Evolutionary conservation across 2,329 filamentous ascomycete genomes (phyloP).

Genomic region (Cladobotryum protrusum): DNA sequence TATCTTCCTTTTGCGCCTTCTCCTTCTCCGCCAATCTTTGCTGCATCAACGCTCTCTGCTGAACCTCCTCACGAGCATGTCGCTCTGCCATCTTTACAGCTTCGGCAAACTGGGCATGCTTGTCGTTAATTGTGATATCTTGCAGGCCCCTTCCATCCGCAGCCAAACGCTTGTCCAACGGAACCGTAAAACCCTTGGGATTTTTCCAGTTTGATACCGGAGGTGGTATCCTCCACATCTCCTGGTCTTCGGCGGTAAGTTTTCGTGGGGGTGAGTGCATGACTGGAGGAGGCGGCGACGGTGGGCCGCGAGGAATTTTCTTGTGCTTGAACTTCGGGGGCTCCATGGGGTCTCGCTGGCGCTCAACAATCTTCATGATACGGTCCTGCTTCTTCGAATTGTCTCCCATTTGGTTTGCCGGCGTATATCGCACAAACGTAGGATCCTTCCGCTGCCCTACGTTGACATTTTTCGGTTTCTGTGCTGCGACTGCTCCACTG

Average conservation of each 20-base stretch:
- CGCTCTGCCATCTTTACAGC: slow-evolving; percentile 90
- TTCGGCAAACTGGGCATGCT: slow-evolving; percentile 94
- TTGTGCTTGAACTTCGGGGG: slow-evolving; percentile 99
- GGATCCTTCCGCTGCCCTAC: slow-evolving; percentile 73
- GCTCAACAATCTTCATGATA: slow-evolving; percentile 97
- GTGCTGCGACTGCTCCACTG: slow-evolving; percentile 77
- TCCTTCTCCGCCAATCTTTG: slow-evolving; percentile 95
- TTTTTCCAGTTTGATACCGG: slow-evolving; percentile 99
- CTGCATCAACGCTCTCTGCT: slow-evolving; percentile 89
- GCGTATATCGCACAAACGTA: slow-evolving; percentile 93
- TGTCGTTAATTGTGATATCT: slow-evolving; percentile 95
- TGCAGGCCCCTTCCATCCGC: slow-evolving; percentile 88
- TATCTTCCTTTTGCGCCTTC: slow-evolving; percentile 88
- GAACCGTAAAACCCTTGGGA: slow-evolving; percentile 94
- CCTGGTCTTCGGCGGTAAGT: slow-evolving; percentile 92
- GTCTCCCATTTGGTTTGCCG: slow-evolving; percentile 92
- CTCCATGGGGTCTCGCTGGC: slow-evolving; percentile 91
- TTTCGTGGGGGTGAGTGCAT: slow-evolving; percentile 94
- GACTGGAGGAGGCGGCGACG: slow-evolving; percentile 85
- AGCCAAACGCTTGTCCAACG: slow-evolving; percentile 88
- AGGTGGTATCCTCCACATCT: slow-evolving; percentile 84
- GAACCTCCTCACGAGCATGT: slow-evolving; percentile 91
- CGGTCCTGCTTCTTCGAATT: slow-evolving; percentile 82
- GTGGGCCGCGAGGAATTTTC: slow-evolving; percentile 89
- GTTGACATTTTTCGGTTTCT: slow-evolving; percentile 94